These are phyloP conservation scores for Spathaspora boniae DNA, from an alignment of 805 yeast genomes.

Conservation along the genomic window DNA sequence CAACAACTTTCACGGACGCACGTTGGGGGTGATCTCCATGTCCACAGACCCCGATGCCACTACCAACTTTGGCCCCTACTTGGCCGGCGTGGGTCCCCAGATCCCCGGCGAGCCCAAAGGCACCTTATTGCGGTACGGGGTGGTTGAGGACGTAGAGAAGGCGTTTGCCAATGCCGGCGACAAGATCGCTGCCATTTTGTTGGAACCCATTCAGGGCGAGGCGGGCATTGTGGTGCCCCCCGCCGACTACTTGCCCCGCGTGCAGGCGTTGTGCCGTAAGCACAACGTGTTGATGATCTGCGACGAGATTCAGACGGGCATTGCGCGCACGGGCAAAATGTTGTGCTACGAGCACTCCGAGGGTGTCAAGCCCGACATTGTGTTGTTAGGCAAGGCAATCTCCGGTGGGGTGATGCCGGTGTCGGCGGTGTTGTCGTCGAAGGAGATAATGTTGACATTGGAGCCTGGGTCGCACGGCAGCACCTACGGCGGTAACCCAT, in stretches of 20 bases:
- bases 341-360: constrained; percentile 83
- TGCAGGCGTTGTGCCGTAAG: constrained; percentile 70
- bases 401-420: constrained; percentile 95
- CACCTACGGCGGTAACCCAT: constrained; percentile 96
- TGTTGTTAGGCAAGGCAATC: constrained; percentile 89
- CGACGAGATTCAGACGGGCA: constrained; percentile 97
- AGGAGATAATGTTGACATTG: constrained; percentile 81
- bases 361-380: constrained; percentile 81
- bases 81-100: constrained; percentile 77
- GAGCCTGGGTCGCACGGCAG: constrained; percentile 98
- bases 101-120: constrained; percentile 70
- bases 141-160: constrained; percentile 77
- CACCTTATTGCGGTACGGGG: constrained; percentile 71
- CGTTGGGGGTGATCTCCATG: constrained; percentile 92
- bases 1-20: constrained; percentile 95
- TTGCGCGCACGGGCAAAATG: constrained; percentile 95
- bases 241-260: constrained; percentile 68
- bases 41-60: constrained; percentile 95
- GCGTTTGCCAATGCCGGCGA: constrained; percentile 84
- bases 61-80: constrained; percentile 84
- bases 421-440: constrained; percentile 86
- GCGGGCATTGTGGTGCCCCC: constrained; percentile 98
- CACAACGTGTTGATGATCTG: constrained; percentile 87
- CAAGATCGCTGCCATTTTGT: constrained; percentile 82
- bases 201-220: constrained; percentile 98